Base-by-base conservation (phyloP, 768 basidiomycete species). In the Favolaschia claudopus region DNA sequence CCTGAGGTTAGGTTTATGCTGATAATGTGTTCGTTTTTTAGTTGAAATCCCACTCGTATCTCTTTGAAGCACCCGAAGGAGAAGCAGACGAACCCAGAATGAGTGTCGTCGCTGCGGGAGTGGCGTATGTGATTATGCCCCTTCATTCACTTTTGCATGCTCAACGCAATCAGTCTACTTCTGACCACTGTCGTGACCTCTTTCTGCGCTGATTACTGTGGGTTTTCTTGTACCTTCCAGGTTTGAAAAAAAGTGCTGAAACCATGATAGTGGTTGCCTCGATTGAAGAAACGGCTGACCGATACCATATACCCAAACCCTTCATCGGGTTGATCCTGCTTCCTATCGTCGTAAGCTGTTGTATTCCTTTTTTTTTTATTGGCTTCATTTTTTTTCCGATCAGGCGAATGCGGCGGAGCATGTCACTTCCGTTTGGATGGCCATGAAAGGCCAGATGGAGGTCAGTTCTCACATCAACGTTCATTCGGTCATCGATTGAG, bases 281-380 rank as follows among this genome's bases (percentile, higher is more conserved):
- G 4, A 96, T 97, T 62, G 95, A 96, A 71, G 94, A 96, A 70
- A 93, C 92, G 24, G 93, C 95, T 3, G 78, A 85, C 13, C 82
- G 89, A 36, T 95, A 93, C 72, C 71, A 82, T 51, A 91, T 97
- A 51, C 92, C 93, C 0, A 93, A 92, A 72, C 66, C 87, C 0
- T 95, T 95, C 76, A 94, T 95, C 64, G 92, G 92, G 70, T 72
- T 95, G 14, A 92, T 96, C 64, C 78, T 97, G 28, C 77, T 97
- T 5, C 94, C 95, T 4, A 88, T 97, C 47, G 95, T 96, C 39
- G 92, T 89, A 70, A 55, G 87, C 79, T 20, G 8, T 28, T 7
- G 5, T 31, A 49, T 22, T 25, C 53, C 33, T 25, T 34, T 12
- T 7, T 20, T 9, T 8, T 51, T 27, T 12, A 13, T 24, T 17